Conservation (phyloP, 108 stramenopile genomes). For the Skeletonema tropicum region DNA sequence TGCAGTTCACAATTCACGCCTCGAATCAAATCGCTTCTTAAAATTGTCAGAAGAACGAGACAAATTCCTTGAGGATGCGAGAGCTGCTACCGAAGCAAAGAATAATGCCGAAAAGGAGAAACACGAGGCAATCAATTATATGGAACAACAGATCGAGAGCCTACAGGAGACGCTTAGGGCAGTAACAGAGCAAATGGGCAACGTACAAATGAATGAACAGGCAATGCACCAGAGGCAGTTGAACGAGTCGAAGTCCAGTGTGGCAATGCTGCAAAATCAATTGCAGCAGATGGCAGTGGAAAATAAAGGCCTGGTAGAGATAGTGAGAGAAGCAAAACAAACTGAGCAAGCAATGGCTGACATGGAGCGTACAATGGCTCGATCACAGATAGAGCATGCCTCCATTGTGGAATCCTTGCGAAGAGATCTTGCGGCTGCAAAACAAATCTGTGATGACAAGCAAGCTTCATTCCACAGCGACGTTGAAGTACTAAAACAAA, state of each 20-base stretch:
- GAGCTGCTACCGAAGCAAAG: constrained; percentile 24
- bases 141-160: constrained; percentile 20
- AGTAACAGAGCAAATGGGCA: neutral
- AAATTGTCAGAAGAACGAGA: constrained; percentile 17
- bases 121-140: constrained; percentile 9
- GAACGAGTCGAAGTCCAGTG: constrained; percentile 16
- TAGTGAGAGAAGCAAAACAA: neutral
- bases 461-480: constrained; percentile 14
- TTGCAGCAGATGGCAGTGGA: neutral
- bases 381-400: constrained; percentile 25
- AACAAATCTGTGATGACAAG: constrained; percentile 8
- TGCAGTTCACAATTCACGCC: neutral
- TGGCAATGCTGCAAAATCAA: constrained; percentile 2
- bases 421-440: constrained; percentile 9
- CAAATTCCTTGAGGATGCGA: constrained; percentile 14
- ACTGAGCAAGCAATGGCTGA: constrained; percentile 6
- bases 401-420: constrained; percentile 17
- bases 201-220: constrained; percentile 15
- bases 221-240: constrained; percentile 15
- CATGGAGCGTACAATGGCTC: constrained; percentile 10
- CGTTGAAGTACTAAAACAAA: constrained; percentile 23
- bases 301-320: constrained; percentile 6
- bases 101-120: constrained; percentile 6
- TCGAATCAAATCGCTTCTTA: neutral
- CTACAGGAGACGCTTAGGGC: constrained; percentile 12